A percentile compares a stretch with the other conserved stretches of the same genome.
Evolutionary conservation across 495 filamentous ascomycete genomes (phyloP).

Genomic region (Chlorociboria aeruginascens): DNA sequence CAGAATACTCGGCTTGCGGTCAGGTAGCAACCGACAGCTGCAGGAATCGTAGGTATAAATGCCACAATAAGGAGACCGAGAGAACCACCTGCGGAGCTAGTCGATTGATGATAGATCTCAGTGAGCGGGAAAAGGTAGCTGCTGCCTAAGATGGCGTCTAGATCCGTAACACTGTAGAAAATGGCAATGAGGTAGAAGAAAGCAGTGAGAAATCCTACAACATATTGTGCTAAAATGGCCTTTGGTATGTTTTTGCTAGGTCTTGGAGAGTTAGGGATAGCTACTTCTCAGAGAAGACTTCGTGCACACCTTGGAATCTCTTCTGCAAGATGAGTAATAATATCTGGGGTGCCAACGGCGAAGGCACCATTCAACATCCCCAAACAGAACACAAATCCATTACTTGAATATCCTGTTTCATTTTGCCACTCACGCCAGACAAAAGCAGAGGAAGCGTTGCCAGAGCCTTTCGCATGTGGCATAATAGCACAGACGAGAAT

Average conservation of each 20-base stretch:
- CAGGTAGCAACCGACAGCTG: constrained; percentile 34
- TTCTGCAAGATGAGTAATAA: constrained; percentile 68
- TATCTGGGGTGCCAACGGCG: constrained; percentile 70
- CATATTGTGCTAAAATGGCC: constrained; percentile 45
- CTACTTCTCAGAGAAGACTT: too few relatives aligned
- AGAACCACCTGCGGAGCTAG: constrained; percentile 41
- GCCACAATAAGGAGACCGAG: constrained; percentile 61
- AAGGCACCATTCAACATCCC: constrained; percentile 84
- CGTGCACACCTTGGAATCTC: constrained; percentile 27
- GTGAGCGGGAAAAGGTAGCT: constrained; percentile 54
- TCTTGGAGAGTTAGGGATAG: too few relatives aligned
- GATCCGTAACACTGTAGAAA: constrained; percentile 57
- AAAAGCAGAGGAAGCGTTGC: constrained; percentile 41
- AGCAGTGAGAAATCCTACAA: constrained; percentile 50
- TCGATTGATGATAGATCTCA: constrained; percentile 70
- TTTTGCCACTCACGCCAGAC: constrained; percentile 38
- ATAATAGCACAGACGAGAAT: constrained; percentile 66
- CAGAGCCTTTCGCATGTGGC: constrained; percentile 36
- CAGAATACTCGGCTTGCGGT: constrained; percentile 39
- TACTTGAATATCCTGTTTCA: constrained; percentile 20
- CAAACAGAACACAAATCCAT: constrained; percentile 66
- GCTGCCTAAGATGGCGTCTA: constrained; percentile 43
- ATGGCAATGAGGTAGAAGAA: constrained; percentile 66
- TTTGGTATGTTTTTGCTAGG: constrained; percentile 52
- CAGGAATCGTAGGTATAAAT: constrained; percentile 50